Evolutionary conservation across 306 rosid genomes (phyloP).

Genomic region (Potentilla sterilis): DNA sequence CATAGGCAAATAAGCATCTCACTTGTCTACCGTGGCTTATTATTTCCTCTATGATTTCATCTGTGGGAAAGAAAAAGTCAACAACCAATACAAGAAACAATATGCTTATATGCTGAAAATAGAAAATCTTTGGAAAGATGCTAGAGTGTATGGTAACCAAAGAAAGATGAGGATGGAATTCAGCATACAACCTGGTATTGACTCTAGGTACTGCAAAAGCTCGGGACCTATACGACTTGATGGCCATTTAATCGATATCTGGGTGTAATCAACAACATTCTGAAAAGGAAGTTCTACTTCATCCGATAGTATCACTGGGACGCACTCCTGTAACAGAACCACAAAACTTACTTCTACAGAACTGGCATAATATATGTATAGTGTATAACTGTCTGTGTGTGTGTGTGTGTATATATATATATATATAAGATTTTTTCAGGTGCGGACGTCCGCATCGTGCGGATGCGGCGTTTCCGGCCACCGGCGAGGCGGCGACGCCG

Average conservation of each 20-base stretch:
- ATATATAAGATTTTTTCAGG: no score
- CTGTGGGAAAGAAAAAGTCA: slow-evolving; percentile 32
- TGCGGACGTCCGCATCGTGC: no score
- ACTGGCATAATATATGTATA: not conserved
- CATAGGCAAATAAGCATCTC: slow-evolving; percentile 71
- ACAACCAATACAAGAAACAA: not conserved
- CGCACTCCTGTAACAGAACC: slow-evolving; percentile 71
- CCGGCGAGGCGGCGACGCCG: no score
- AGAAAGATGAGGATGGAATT: slow-evolving; percentile 12
- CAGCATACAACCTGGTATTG: slow-evolving; percentile 73
- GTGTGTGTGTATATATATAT: no score
- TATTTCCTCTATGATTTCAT: slow-evolving; percentile 60
- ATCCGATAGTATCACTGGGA: slow-evolving; percentile 88
- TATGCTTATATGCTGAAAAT: not conserved
- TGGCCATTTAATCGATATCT: slow-evolving; percentile 97
- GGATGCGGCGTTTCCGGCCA: no score
- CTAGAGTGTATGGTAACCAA: slow-evolving; percentile 1
- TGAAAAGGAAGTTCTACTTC: slow-evolving; percentile 87
- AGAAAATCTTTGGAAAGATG: not conserved
- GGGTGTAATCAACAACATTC: slow-evolving; percentile 78
- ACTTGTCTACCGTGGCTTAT: slow-evolving; percentile 66
- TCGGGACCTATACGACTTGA: slow-evolving; percentile 71
- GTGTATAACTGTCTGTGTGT: no score
- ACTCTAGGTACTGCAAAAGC: slow-evolving; percentile 78
- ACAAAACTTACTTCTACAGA: slow-evolving; percentile 21